Evolutionary conservation across 2,329 filamentous ascomycete genomes (phyloP).

Genomic region (Thermothelomyces thermophilus): DNA sequence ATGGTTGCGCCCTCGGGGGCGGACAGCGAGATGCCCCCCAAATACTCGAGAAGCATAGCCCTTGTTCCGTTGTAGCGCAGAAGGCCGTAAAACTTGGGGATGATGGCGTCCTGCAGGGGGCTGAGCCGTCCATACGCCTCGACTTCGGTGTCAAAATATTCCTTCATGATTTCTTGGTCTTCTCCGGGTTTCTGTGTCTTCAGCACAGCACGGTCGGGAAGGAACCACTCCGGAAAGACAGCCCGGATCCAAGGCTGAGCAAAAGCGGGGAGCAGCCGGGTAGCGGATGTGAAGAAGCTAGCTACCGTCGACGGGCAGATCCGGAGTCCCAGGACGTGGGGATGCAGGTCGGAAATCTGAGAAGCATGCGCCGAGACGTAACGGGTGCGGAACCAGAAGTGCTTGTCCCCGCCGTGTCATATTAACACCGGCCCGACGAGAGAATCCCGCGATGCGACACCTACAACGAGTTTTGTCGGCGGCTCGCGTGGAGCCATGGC

Average conservation of each 20-base stretch:
- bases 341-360: not conserved
- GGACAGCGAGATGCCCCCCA: constrained; percentile 3
- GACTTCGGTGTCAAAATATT: constrained; percentile 3
- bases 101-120: constrained; percentile 2
- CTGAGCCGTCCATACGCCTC: constrained; percentile 5
- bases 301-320: not conserved
- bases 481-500: not conserved
- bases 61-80: constrained; percentile 2
- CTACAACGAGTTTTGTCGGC: not conserved
- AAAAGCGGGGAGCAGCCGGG: not conserved
- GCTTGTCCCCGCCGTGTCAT: not conserved
- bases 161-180: constrained; percentile 13
- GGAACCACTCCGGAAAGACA: not conserved
- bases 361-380: not conserved
- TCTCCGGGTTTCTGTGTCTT: not conserved
- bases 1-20: constrained; percentile 4
- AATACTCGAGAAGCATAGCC: not conserved
- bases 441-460: not conserved
- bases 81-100: constrained; percentile 2
- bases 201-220: not conserved
- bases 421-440: not conserved
- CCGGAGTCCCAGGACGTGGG: not conserved
- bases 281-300: not conserved
- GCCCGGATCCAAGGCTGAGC: not conserved
- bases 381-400: not conserved